Evolutionary conservation across 2,329 filamentous ascomycete species (phyloP), one percentile per base, ranked within the genome.

Genomic region (Huntiella bhutanensis): DNA sequence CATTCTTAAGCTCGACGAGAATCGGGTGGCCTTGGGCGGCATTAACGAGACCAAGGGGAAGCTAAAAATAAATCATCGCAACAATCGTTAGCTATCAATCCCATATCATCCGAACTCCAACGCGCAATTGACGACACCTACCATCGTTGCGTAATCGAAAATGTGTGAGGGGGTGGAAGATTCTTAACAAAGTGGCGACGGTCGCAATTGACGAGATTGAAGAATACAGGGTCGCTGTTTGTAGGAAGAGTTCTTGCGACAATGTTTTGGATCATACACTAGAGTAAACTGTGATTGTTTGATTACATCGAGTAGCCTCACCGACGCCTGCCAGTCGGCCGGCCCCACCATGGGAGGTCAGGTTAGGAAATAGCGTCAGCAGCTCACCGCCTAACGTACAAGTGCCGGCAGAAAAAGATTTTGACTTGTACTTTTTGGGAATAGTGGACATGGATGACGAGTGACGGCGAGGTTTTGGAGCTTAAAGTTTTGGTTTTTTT

Each of bases 21-120:
- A 95, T 96, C 3, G 91, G 88, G 61, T 95, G 85, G 71, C 91
- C 91, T 69, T 95, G 87, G 54, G 91, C 87, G 56, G 88, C 88
- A 57, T 84, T 96, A 52, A 98, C 73, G 43, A 98, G 79, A 58
- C 87, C 86, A 60, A 82, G 70, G 53, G 77, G 77, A 54, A 82
- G 62, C 77, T 82, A 54, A 10, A 28, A 28, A 28, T 28, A 7
- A 7, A 28, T 28, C 22, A 28, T 28, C 22, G 22, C 22, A 28
- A 7, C 22, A 28, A 7, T 10, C 8, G 22, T 28, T 28, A 28
- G 22, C 22, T 28, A 28, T 28, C 22, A 28, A 28, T 28, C 22
- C 22, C 22, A 10, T 7, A 28, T 28, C 22, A 10, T 28, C 22
- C 22, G 22, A 28, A 7, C 22, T 28, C 22, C 22, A 28, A 28